Evolutionary conservation across 2,329 filamentous ascomycete genomes (phyloP), one percentile per base, ranked within the genome.

Genomic region (Trichoderma oligosporum): DNA sequence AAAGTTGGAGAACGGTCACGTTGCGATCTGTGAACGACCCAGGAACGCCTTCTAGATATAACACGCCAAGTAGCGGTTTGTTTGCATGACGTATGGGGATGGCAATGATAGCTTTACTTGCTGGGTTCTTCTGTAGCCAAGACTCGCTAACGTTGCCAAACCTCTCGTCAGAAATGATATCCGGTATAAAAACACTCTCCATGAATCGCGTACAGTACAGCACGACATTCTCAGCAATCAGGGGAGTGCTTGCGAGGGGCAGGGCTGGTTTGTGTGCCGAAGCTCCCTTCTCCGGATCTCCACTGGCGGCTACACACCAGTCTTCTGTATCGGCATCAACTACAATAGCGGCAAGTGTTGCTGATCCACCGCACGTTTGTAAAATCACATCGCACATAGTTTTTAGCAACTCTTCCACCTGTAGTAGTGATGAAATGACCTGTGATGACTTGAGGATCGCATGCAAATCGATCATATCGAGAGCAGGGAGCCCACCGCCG

Each of bases 311-410:
- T 25, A 92, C 83, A 62, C 81, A 86, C 87, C 88, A 92, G 27
- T 75, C 75, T n/a, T 75, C 73, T 3, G 76, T 74, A 36, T 82
- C 82, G 44, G 85, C 82, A 57, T 89, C 87, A 7, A 91, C 83
- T 20, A 91, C 79, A 53, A 93, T 88, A 12, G 87, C 88, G 16
- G 87, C 88, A 5, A 87, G 76, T 2, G 86, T 87, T 7, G 87
- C 87, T 7, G 83, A 79, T 29, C 83, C 82, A 36, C 87, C 88
- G 51, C 87, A 91, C 0, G 87, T 90, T 63, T 91, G 86, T 24
- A 92, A 71, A 47, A 92, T 89, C 61, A 92, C 89, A 60, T 90
- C 85, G 63, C 87, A 89, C 84, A 93, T 90, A 39, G 88, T 91
- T 65, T 87, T 85, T 60, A 92, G 79, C 4, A 93, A 78, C 64